phyloP scores from a whole-genome alignment of 768 basidiomycete species.

The Panellus pusillus region DNA sequence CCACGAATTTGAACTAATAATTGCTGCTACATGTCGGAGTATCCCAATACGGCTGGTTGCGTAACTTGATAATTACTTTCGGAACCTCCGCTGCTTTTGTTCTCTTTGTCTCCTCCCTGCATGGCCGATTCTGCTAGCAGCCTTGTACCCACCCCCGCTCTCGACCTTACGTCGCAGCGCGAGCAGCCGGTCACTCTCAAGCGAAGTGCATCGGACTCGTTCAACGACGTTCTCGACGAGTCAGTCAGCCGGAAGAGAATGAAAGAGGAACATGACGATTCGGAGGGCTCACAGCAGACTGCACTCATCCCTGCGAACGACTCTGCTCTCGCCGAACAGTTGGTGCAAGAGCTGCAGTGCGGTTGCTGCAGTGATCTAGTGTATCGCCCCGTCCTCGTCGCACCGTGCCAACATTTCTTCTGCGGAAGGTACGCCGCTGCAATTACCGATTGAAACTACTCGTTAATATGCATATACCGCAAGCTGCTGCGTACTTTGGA shows the following conservation, averaged over 20 bases:
- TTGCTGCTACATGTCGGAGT: neutral
- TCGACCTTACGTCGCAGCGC: constrained; percentile 19
- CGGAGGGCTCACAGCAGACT: constrained; percentile 19
- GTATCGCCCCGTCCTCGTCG: constrained; percentile 78
- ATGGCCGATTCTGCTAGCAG: constrained; percentile 15
- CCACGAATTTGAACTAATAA: neutral
- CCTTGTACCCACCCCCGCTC: constrained; percentile 20
- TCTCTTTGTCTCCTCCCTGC: constrained; percentile 24
- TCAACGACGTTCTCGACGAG: constrained; percentile 44
- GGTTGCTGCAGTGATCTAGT: constrained; percentile 84
- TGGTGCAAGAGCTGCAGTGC: constrained; percentile 77
- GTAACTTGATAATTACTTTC: constrained; percentile 1
- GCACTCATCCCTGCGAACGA: constrained; percentile 11
- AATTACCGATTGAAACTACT: neutral
- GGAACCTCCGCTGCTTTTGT: constrained; percentile 4
- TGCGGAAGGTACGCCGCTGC: constrained; percentile 69
- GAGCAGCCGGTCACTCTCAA: constrained; percentile 39
- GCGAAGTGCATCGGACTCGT: constrained; percentile 58
- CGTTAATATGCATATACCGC: neutral
- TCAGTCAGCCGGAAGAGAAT: constrained; percentile 59
- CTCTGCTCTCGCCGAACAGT: constrained; percentile 52
- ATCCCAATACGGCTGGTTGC: constrained; percentile 11
- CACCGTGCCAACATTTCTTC: constrained; percentile 88
- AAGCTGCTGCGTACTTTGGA: constrained; percentile 83
- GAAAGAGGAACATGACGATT: constrained; percentile 43